Evolutionary conservation across 2,329 filamentous ascomycete species (phyloP).

Genomic region (Blumeriella jaapii): DNA sequence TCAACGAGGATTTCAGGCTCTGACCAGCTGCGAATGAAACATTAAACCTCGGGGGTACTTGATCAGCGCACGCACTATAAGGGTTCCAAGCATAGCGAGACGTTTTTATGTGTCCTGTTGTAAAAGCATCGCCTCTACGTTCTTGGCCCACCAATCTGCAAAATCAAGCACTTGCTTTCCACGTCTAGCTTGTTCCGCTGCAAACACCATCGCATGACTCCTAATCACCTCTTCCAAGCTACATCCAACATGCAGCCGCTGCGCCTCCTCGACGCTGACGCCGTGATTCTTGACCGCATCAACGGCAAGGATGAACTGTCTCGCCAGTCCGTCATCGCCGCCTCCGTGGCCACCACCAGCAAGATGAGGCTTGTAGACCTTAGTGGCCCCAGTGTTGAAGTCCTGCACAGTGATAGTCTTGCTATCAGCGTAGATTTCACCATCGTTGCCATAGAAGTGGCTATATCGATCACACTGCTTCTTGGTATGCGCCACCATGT

Average conservation of each 20-base stretch:
- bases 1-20: too few relatives aligned
- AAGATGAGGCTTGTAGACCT: slow-evolving; percentile 46
- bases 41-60: too few relatives aligned
- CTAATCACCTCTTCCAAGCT: slow-evolving; percentile 77
- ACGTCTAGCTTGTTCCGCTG: slow-evolving; percentile 74
- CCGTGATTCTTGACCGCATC: slow-evolving; percentile 63
- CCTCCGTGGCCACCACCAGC: slow-evolving; percentile 60
- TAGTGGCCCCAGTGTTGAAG: slow-evolving; percentile 45
- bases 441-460: slow-evolving; percentile 72
- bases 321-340: slow-evolving; percentile 67
- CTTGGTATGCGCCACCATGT: slow-evolving; percentile 88
- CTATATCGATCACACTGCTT: slow-evolving; percentile 79
- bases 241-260: slow-evolving; percentile 67
- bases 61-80: too few relatives aligned
- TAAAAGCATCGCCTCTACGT: slow-evolving; percentile 32
- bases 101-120: too few relatives aligned
- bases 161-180: slow-evolving; percentile 63
- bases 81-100: too few relatives aligned
- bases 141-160: slow-evolving; percentile 59
- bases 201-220: slow-evolving; percentile 88
- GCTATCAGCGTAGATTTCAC: slow-evolving; percentile 81
- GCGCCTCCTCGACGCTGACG: slow-evolving; percentile 57
- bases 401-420: slow-evolving; percentile 63
- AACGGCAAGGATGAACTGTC: slow-evolving; percentile 74
- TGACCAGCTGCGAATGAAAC: too few relatives aligned